These are phyloP conservation scores for Protostelium mycophagum DNA, from an alignment of 78 protist species.

Conservation along the genomic window DNA sequence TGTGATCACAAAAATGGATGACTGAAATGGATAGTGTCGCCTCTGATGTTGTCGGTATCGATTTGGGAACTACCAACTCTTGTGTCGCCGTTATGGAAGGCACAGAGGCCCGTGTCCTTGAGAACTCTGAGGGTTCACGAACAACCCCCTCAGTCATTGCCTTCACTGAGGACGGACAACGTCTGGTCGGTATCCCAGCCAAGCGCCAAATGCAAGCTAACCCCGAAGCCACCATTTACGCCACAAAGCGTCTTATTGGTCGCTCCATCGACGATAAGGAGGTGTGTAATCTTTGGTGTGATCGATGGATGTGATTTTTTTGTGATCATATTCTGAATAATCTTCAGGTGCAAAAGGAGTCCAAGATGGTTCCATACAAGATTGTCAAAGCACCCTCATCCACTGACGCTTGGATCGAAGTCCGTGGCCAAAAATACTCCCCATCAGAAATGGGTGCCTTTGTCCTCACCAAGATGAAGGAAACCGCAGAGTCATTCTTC, in stretches of 20 bases:
- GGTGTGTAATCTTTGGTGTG: not conserved
- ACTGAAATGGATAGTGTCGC: not conserved
- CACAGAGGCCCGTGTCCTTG: constrained; percentile 49
- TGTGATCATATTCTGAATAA: too few species aligned
- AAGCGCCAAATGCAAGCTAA: constrained; percentile 69
- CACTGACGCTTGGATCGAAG: constrained; percentile 92
- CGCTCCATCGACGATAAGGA: constrained; percentile 67
- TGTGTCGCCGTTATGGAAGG: constrained; percentile 96
- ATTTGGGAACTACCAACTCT: constrained; percentile 99
- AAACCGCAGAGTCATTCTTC: constrained; percentile 90
- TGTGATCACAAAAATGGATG: not conserved
- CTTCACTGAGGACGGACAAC: constrained; percentile 62
- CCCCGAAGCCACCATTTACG: constrained; percentile 90
- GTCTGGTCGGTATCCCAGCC: constrained; percentile 70
- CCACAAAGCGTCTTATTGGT: constrained; percentile 90
- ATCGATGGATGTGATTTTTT: too few species aligned
- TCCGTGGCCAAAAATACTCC: constrained; percentile 85
- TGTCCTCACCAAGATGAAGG: constrained; percentile 96
- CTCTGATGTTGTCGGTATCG: constrained; percentile 90
- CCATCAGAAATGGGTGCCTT: constrained; percentile 96
- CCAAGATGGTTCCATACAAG: constrained; percentile 63
- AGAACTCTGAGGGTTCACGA: constrained; percentile 85
- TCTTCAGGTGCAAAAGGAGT: constrained; percentile 63
- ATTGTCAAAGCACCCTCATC: constrained; percentile 80
- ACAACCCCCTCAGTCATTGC: constrained; percentile 88